Percentiles rank a stretch among this genome's conserved stretches.
Evolutionary conservation across 352 stramenopile species (phyloP).

Genomic region (Pythium phragmiticola): DNA sequence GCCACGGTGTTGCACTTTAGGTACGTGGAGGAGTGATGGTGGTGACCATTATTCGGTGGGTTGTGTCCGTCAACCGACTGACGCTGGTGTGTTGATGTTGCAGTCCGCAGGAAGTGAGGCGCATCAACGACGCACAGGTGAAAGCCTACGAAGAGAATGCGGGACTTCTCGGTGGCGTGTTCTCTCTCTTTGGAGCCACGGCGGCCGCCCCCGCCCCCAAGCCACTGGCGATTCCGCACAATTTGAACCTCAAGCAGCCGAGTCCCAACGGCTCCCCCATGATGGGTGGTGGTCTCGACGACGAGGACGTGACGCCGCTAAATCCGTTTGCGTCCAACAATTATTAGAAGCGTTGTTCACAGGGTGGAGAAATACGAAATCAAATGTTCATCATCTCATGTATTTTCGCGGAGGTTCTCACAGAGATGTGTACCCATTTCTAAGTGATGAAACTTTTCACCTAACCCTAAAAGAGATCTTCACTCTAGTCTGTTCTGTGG

Average conservation of each 20-base stretch:
- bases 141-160: conserved; percentile 37
- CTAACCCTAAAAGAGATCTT: conserved; percentile 12
- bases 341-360: conserved; percentile 14
- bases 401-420: background rate
- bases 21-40: conserved; percentile 12
- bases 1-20: conserved; percentile 69
- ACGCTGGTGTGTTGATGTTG: conserved; percentile 2
- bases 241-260: conserved; percentile 36
- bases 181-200: conserved; percentile 63
- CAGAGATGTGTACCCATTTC: conserved; percentile 11
- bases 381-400: background rate
- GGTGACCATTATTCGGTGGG: too few species aligned
- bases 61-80: background rate
- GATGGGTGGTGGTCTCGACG: conserved; percentile 33
- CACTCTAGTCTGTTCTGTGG: conserved; percentile 10
- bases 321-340: conserved; percentile 59
- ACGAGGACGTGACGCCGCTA: conserved; percentile 43
- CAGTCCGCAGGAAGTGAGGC: conserved; percentile 63
- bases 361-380: background rate
- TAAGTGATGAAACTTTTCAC: conserved; percentile 3
- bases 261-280: conserved; percentile 24
- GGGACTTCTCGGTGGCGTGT: conserved; percentile 66
- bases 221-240: conserved; percentile 47
- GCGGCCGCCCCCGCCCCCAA: conserved; percentile 40
- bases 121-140: conserved; percentile 45